Evolutionary conservation across 2,329 filamentous ascomycete species (phyloP).

Genomic region (Cadophora sp.): DNA sequence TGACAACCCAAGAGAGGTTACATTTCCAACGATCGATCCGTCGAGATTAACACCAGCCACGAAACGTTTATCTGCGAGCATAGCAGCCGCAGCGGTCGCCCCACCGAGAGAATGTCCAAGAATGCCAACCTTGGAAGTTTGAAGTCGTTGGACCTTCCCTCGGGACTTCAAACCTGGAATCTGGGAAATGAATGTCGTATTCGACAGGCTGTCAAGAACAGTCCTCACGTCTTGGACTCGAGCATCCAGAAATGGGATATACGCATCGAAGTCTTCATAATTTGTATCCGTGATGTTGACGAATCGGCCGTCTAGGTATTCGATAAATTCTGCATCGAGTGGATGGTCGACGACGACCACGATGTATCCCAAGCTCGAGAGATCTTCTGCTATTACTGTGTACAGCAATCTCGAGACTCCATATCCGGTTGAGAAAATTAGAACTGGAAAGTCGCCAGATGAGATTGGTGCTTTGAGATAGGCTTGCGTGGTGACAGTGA

Average conservation of each 20-base stretch:
- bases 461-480: slow-evolving; percentile 23
- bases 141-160: slow-evolving; percentile 1
- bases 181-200: slow-evolving; percentile 3
- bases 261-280: slow-evolving; percentile 9
- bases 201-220: slow-evolving; percentile 30
- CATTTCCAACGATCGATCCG: slow-evolving; percentile 44
- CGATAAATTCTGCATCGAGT: slow-evolving; percentile 43
- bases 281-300: slow-evolving; percentile 4
- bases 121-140: slow-evolving; percentile 25
- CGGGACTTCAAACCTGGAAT: slow-evolving; percentile 24
- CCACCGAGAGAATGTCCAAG: slow-evolving; percentile 42
- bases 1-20: slow-evolving; percentile 36
- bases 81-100: slow-evolving; percentile 43
- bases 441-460: slow-evolving; percentile 32
- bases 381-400: slow-evolving; percentile 38
- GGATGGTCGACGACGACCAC: slow-evolving; percentile 46
- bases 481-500: slow-evolving; percentile 23
- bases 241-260: slow-evolving; percentile 20
- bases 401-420: slow-evolving; percentile 42
- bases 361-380: slow-evolving; percentile 45
- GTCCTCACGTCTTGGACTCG: slow-evolving; percentile 32
- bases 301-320: slow-evolving; percentile 41
- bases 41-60: slow-evolving; percentile 48
- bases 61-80: slow-evolving; percentile 43
- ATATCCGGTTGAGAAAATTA: slow-evolving; percentile 45